A percentile compares a stretch with the other conserved stretches of the same genome.
Conservation (phyloP, 169 alveolate species). For the Babesia microti region DNA sequence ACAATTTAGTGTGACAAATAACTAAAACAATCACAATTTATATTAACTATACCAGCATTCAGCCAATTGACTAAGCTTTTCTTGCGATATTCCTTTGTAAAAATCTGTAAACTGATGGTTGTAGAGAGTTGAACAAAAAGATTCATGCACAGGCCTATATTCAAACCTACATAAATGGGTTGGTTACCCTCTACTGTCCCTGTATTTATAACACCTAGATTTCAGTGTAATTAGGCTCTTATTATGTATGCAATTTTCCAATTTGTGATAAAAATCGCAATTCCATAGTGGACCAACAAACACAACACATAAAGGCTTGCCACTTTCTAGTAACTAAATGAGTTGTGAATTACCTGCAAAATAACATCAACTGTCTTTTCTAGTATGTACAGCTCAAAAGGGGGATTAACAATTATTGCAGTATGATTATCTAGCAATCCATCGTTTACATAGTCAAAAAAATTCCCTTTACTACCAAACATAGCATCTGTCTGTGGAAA, state of each 20-base stretch:
- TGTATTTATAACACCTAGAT: constrained; percentile 19
- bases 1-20: no score
- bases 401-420: constrained; percentile 28
- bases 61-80: no score
- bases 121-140: no score
- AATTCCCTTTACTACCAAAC: constrained; percentile 31
- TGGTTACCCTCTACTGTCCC: constrained; percentile 26
- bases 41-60: no score
- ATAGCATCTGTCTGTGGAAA: constrained; percentile 25
- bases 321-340: constrained; percentile 13
- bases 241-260: no score
- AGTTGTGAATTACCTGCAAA: constrained; percentile 16
- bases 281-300: constrained; percentile 20
- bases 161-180: no score
- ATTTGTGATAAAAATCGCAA: constrained; percentile 10
- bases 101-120: no score
- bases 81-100: no score
- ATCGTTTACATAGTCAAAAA: constrained; percentile 9
- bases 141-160: no score
- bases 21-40: no score
- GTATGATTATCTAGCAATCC: no score
- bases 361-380: constrained; percentile 17
- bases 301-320: constrained; percentile 19
- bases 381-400: constrained; percentile 26
- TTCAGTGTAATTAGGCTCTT: constrained; percentile 7